Evolutionary conservation across 495 filamentous ascomycete genomes (phyloP).

Genomic region (Podospora bellae-mahoneyi): DNA sequence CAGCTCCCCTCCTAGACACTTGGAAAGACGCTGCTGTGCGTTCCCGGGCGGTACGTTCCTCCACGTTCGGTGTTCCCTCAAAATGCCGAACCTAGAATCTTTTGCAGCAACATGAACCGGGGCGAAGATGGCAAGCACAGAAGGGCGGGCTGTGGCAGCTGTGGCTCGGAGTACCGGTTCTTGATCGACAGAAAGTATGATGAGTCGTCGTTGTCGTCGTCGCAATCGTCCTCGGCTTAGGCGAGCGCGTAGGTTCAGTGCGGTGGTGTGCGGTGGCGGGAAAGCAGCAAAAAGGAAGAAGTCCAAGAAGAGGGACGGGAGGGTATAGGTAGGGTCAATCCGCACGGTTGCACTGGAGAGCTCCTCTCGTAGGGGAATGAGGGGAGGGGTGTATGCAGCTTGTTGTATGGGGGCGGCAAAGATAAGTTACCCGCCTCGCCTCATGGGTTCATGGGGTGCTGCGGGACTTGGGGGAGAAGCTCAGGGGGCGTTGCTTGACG

Average conservation of each 20-base stretch:
- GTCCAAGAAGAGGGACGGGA: constrained; percentile 36
- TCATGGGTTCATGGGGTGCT: constrained; percentile 20
- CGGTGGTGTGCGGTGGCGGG: constrained; percentile 15
- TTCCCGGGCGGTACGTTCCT: constrained; percentile 41
- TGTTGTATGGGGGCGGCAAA: constrained; percentile 35
- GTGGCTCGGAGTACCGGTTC: constrained; percentile 19
- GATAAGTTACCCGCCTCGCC: constrained; percentile 33
- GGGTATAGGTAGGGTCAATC: constrained; percentile 25
- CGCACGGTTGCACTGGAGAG: constrained; percentile 31
- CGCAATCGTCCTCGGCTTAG: constrained; percentile 6
- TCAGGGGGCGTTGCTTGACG: constrained; percentile 13
- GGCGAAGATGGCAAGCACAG: constrained; percentile 1
- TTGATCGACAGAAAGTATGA: constrained; percentile 16
- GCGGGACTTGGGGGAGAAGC: constrained; percentile 13
- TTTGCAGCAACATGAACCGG: constrained; percentile 26
- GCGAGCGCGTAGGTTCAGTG: constrained; percentile 16
- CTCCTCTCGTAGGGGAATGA: constrained; percentile 19
- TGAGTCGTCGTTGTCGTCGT: constrained; percentile 14
- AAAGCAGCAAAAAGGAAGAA: constrained; percentile 27
- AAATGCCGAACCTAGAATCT: constrained; percentile 28
- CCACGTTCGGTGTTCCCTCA: constrained; percentile 36
- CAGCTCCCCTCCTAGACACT: constrained; percentile 22
- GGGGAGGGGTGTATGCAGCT: constrained; percentile 18
- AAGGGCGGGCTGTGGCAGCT: constrained; percentile 18
- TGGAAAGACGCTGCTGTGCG: constrained; percentile 33